Evolutionary conservation across 2,329 filamentous ascomycete species (phyloP).

Genomic region (Colletotrichum sp.): DNA sequence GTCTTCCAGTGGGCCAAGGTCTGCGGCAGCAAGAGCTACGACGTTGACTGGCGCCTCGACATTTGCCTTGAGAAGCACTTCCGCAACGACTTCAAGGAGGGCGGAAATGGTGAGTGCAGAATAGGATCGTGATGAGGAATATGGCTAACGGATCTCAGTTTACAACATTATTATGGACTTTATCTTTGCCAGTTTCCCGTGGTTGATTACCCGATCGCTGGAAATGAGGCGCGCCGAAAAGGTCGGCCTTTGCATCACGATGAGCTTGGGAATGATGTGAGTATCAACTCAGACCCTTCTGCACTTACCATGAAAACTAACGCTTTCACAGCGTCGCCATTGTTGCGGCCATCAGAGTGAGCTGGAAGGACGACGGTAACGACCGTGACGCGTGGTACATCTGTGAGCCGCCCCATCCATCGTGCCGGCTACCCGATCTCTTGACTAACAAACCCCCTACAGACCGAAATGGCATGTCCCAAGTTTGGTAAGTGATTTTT

Average conservation of each 20-base stretch:
- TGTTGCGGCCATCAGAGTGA: conserved; percentile 49
- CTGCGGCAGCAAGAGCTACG: conserved; percentile 43
- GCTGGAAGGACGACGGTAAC: conserved; percentile 55
- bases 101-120: conserved; percentile 48
- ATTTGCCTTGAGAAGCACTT: conserved; percentile 45
- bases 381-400: conserved; percentile 50
- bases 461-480: conserved; percentile 48
- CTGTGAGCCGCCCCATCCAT: conserved; percentile 31
- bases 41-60: conserved; percentile 51
- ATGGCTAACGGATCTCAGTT: conserved; percentile 32
- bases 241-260: conserved; percentile 32
- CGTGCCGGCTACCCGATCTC: neutral
- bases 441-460: neutral
- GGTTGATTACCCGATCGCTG: conserved; percentile 31
- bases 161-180: conserved; percentile 52
- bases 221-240: conserved; percentile 33
- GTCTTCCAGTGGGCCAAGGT: conserved; percentile 55
- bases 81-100: conserved; percentile 50
- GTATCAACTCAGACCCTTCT: conserved; percentile 29
- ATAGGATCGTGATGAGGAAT: rapidly evolving
- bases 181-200: conserved; percentile 31
- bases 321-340: conserved; percentile 43
- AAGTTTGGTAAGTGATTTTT: conserved; percentile 40
- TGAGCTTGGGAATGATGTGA: conserved; percentile 28
- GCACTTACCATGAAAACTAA: neutral